These are phyloP conservation scores for Yamadazyma trypodendri DNA, from an alignment of 1,139 yeast species.

Conservation along the genomic window DNA sequence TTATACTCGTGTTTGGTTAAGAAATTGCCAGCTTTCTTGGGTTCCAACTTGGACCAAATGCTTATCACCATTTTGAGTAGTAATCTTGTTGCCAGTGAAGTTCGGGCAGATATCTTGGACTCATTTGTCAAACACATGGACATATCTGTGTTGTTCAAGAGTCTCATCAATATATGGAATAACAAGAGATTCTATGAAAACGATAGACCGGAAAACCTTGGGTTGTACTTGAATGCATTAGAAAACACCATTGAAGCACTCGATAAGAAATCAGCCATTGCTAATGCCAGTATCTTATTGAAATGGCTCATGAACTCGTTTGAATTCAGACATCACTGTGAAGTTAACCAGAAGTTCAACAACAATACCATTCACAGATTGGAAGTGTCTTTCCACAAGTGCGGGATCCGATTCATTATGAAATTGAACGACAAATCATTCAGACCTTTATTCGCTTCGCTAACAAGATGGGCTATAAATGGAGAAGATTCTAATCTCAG, in stretches of 20 bases:
- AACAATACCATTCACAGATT: constrained; percentile 76
- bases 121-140: constrained; percentile 71
- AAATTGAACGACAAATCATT: constrained; percentile 88
- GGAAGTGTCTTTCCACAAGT: constrained; percentile 70
- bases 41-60: constrained; percentile 61
- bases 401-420: constrained; percentile 78
- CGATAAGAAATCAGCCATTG: constrained; percentile 72
- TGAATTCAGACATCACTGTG: constrained; percentile 58
- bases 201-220: constrained; percentile 57
- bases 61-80: constrained; percentile 58
- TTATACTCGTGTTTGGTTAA: constrained; percentile 74
- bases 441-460: constrained; percentile 84
- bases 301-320: constrained; percentile 70
- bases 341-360: constrained; percentile 46
- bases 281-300: constrained; percentile 69
- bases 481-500: constrained; percentile 64
- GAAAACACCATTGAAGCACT: constrained; percentile 63
- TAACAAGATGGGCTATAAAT: constrained; percentile 91
- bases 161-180: constrained; percentile 64
- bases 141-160: constrained; percentile 56
- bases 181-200: constrained; percentile 29
- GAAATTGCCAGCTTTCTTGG: constrained; percentile 83
- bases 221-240: constrained; percentile 65
- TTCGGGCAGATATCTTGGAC: constrained; percentile 66
- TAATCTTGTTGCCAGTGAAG: constrained; percentile 52